phyloP scores from a whole-genome alignment of 2,329 filamentous ascomycete genomes.

The Claviceps digitariae region DNA sequence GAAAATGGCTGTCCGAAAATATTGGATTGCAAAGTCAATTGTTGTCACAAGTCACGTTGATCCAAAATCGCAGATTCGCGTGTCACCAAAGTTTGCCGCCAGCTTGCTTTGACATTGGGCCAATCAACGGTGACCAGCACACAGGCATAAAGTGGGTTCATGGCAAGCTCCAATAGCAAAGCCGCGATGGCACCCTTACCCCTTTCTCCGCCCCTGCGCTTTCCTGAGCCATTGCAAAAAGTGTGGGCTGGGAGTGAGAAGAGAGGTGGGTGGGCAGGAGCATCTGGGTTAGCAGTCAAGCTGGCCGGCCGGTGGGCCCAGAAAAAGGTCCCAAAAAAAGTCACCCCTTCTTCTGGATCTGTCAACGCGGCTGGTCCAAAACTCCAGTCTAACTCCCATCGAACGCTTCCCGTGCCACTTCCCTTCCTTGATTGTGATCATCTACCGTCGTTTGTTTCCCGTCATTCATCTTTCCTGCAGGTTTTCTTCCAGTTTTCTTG shows the following conservation, averaged over 20 bases:
- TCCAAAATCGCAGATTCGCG: conserved; percentile 10
- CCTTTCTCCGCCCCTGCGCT: conserved; percentile 29
- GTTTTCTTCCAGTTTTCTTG: conserved; percentile 20
- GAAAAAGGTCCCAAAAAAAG: conserved; percentile 16
- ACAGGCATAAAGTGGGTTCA: conserved; percentile 16
- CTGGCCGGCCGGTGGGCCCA: conserved; percentile 14
- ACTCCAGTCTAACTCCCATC: conserved; percentile 5
- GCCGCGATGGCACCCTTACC: conserved; percentile 23
- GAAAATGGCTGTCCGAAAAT: not conserved
- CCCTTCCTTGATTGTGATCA: conserved; percentile 3
- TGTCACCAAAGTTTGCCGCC: conserved; percentile 17
- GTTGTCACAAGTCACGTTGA: conserved; percentile 1
- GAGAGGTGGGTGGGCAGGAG: conserved; percentile 22
- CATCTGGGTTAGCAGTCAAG: conserved; percentile 2
- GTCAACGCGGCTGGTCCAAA: conserved; percentile 2
- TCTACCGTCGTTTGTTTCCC: conserved; percentile 9
- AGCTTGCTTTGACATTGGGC: conserved; percentile 10
- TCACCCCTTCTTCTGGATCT: conserved; percentile 19
- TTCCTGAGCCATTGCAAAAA: conserved; percentile 31
- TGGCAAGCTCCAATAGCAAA: conserved; percentile 14
- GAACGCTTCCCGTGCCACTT: not conserved
- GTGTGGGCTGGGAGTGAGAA: conserved; percentile 33
- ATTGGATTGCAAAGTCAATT: not conserved
- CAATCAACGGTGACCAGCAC: conserved; percentile 17
- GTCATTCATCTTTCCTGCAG: conserved; percentile 10